phyloP scores from a whole-genome alignment of 1,284 basidiomycete species.

The Marasmius tenuissimus region DNA sequence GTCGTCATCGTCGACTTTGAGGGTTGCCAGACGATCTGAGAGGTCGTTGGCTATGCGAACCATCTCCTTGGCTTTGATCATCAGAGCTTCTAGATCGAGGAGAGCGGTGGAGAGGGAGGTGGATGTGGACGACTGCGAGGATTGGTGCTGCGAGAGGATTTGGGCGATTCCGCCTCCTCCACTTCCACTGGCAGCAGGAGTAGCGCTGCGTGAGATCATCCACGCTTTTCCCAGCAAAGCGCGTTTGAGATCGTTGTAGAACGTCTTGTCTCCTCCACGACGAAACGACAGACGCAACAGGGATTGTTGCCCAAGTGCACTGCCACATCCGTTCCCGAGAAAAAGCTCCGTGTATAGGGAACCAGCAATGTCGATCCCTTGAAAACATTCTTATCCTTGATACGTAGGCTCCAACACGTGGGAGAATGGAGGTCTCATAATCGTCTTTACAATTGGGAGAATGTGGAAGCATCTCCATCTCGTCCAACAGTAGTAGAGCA shows the following conservation, averaged over 20 bases:
- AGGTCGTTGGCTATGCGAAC: conserved; percentile 87
- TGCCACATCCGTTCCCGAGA: no score
- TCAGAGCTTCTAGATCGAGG: conserved; percentile 88
- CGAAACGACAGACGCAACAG: conserved; percentile 85
- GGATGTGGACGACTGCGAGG: conserved; percentile 51
- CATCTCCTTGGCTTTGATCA: conserved; percentile 93
- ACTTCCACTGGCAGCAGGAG: neutral
- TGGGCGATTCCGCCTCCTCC: conserved; percentile 53
- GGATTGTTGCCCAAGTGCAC: conserved; percentile 38
- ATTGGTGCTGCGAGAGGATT: conserved; percentile 73
- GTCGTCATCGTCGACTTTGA: conserved; percentile 36
- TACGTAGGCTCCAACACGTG: conserved; percentile 57
- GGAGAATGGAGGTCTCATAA: no score
- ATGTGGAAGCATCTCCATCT: conserved; percentile 64
- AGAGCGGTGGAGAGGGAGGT: conserved; percentile 80
- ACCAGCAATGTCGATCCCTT: conserved; percentile 43
- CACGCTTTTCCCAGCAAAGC: conserved; percentile 80
- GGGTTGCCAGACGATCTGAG: conserved; percentile 76
- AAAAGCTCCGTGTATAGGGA: conserved; percentile 91
- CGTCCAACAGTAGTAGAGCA: conserved; percentile 70
- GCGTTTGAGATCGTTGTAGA: conserved; percentile 81
- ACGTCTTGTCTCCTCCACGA: conserved; percentile 84
- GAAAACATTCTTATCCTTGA: conserved; percentile 75
- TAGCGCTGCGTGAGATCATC: conserved; percentile 52
- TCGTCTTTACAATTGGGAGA: conserved; percentile 72